A percentile compares a stretch with the other conserved stretches of the same genome.
phyloP scores from a whole-genome alignment of 768 basidiomycete species.

The Hortiboletus flavorubellus region DNA sequence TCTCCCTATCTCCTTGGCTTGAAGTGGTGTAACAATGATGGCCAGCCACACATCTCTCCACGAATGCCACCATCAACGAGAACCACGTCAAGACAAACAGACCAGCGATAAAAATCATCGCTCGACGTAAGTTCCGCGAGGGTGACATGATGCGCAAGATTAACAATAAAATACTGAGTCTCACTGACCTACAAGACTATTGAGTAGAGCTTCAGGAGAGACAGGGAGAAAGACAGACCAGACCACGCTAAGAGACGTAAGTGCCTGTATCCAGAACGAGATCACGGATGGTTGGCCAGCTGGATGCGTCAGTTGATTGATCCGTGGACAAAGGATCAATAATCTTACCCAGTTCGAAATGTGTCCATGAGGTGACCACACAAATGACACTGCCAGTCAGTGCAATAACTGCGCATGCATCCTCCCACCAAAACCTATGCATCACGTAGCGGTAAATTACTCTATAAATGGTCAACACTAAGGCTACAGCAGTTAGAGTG shows the following conservation, averaged over 20 bases:
- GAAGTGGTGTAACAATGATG: background rate
- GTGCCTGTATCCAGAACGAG: conserved; percentile 8
- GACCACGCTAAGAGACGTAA: conserved; percentile 10
- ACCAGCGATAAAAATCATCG: conserved; percentile 1
- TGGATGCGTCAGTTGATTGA: background rate
- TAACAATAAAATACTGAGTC: conserved; percentile 14
- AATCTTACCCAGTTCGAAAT: conserved; percentile 2
- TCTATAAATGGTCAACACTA: conserved; percentile 2
- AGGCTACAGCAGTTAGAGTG: conserved; percentile 1
- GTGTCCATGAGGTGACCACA: conserved; percentile 8
- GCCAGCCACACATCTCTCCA: background rate
- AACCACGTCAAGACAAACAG: conserved; percentile 15
- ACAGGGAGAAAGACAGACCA: conserved; percentile 8
- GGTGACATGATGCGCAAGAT: conserved; percentile 10
- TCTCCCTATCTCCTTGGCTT: background rate
- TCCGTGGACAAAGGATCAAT: background rate
- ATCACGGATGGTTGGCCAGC: conserved; percentile 2
- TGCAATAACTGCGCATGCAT: conserved; percentile 9
- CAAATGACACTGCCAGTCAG: conserved; percentile 1
- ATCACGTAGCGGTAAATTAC: background rate
- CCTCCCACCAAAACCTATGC: conserved; percentile 20
- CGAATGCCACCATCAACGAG: conserved; percentile 1
- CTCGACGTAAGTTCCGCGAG: conserved; percentile 4
- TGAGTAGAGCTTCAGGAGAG: background rate
- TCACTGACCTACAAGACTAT: conserved; percentile 7